Base-by-base conservation (phyloP, 2,329 filamentous ascomycete genomes). In the Monosporascus sp. region DNA sequence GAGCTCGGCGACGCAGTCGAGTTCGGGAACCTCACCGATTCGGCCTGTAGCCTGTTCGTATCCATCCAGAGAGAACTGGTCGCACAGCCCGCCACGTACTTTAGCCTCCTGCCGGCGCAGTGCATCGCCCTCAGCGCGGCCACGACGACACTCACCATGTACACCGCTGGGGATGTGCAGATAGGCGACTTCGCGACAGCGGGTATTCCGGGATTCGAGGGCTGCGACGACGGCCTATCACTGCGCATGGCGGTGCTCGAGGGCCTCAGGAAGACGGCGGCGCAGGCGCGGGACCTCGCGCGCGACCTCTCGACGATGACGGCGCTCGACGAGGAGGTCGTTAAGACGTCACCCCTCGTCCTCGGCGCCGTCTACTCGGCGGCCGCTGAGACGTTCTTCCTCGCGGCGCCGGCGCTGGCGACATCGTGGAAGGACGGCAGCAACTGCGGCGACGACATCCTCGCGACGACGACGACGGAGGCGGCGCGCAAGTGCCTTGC, bases 11-110 rank as follows among this genome's bases (percentile, higher is more conserved):
- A 62, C 48, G 47, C 56, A 22, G 49, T 41, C 17, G 54, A 60
- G 22, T 55, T 63, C 20, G 52, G 35, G 9, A 51, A 48, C n/a
- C 48, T 68, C 8, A 52, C 58, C 27, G 57, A 60, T 38, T 51
- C 50, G 3, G 54, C 57, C 8, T 48, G 54, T n/a, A 37, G 39
- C 7, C 49, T 61, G 17, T 50, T 50, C 35, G 43, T 51, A 35
- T 53, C 51, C 17, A 31, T 58, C 2, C 27, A 52, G 11, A 7
- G 52, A 3, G 57, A 61, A 25, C 36, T 59, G 8, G 27, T 51
- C 14, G 25, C 51, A 7, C 17, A 45, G 8, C 54, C 57, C 3
- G 31, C 37, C 7, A 18, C 50, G 7, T 61, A 59, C 51, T 57
- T 56, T 47, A 35, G 36, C 24, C 50, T 57, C n/a, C 14, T 55